These are phyloP conservation scores for Paraurostyla sp. DNA, from an alignment of 73 alveolate genomes.

Conservation along the genomic window DNA sequence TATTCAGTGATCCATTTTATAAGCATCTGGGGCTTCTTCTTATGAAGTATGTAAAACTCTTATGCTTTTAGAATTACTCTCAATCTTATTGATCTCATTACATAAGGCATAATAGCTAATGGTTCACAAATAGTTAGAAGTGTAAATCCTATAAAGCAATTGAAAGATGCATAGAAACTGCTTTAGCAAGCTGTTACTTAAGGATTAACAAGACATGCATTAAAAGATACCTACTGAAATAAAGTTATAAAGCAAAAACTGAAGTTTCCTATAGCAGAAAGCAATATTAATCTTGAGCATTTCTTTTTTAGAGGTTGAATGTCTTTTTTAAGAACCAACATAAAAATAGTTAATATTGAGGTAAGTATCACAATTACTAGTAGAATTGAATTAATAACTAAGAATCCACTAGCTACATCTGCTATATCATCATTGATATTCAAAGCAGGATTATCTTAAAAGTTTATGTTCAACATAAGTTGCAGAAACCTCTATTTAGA, in stretches of 20 bases:
- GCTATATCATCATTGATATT: no score
- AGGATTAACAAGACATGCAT: neutral
- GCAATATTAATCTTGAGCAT: conserved; percentile 41
- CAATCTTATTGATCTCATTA: conserved; percentile 25
- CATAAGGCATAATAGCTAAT: conserved; percentile 6
- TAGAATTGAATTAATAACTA: neutral
- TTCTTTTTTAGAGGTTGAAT: conserved; percentile 10
- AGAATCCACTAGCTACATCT: no score
- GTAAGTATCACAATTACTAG: neutral
- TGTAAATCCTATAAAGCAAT: conserved; percentile 14
- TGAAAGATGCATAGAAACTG: neutral
- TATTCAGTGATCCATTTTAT: conserved; percentile 22
- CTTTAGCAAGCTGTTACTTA: neutral
- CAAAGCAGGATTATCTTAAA: no score
- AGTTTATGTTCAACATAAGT: no score
- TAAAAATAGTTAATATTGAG: neutral
- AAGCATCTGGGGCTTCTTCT: neutral
- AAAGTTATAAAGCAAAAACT: neutral
- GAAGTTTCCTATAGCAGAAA: conserved; percentile 7
- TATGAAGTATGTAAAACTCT: neutral
- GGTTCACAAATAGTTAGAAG: neutral
- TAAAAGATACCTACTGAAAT: neutral
- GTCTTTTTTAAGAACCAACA: neutral
- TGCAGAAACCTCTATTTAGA: no score
- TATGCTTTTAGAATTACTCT: neutral